These are phyloP conservation scores for Penicillium soppii DNA, from an alignment of 495 filamentous ascomycete genomes.

Conservation along the genomic window DNA sequence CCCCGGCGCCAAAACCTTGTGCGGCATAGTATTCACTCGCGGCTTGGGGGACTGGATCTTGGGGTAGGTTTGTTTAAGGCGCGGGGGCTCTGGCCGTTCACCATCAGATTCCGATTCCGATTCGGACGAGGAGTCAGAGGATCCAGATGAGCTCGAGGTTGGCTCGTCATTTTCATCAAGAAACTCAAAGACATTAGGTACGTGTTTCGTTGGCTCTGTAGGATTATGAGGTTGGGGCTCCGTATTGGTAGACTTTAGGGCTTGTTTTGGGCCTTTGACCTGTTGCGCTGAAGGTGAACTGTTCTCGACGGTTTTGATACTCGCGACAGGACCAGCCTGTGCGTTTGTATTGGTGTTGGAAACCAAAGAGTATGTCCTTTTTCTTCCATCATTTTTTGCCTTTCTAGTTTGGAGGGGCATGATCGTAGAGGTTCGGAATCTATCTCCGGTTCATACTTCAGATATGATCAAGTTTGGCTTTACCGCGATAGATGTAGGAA, in stretches of 20 bases:
- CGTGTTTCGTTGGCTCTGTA: constrained; percentile 18
- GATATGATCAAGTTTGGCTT: constrained; percentile 19
- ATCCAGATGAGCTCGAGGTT: constrained; percentile 21
- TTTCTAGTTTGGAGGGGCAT: constrained; percentile 39
- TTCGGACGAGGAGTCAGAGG: constrained; percentile 1
- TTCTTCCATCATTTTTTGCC: constrained; percentile 33
- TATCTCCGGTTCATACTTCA: constrained; percentile 12
- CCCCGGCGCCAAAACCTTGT: constrained; percentile 15
- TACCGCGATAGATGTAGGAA: constrained; percentile 7
- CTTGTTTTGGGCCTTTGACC: constrained; percentile 15
- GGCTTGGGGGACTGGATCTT: constrained; percentile 26
- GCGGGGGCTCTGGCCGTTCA: constrained; percentile 7
- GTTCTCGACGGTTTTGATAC: constrained; percentile 15
- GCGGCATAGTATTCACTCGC: constrained; percentile 15
- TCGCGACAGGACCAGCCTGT: constrained; percentile 24
- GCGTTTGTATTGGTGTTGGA: constrained; percentile 22
- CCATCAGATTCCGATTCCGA: constrained; percentile 15
- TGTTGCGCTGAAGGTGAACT: constrained; percentile 10
- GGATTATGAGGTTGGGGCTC: constrained; percentile 11
- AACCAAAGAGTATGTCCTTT: constrained; percentile 28
- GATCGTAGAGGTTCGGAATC: constrained; percentile 15
- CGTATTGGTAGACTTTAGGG: constrained; percentile 13
- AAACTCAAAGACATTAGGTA: constrained; percentile 45
- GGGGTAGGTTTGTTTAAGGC: constrained; percentile 8
- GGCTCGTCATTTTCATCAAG: constrained; percentile 32